A percentile compares a stretch with the other conserved stretches of the same genome.
Conservation (phyloP, 164 flowering plant genomes). For the Santalum album region DNA sequence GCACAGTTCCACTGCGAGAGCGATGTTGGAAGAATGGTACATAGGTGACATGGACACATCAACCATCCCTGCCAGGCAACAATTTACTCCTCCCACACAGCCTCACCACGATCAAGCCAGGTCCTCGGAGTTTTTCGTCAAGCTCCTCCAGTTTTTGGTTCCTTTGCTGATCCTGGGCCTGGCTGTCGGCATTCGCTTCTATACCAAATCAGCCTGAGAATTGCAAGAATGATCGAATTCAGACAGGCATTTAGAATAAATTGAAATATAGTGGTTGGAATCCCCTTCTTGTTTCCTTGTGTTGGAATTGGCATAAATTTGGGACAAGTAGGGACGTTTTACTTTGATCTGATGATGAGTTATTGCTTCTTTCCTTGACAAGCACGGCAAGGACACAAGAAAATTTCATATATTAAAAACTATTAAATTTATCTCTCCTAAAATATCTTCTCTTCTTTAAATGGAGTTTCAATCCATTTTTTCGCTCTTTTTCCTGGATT, state of each 20-base stretch:
- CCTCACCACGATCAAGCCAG: constrained; percentile 50
- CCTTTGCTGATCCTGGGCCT: constrained; percentile 65
- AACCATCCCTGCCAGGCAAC: constrained; percentile 32
- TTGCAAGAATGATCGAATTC: neutral
- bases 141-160: constrained; percentile 77
- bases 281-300: neutral
- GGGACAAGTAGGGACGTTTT: too few species aligned
- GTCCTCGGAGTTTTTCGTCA: constrained; percentile 62
- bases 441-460: too few species aligned
- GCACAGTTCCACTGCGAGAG: constrained; percentile 45
- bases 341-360: too few species aligned
- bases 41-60: constrained; percentile 48
- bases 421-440: too few species aligned
- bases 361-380: too few species aligned
- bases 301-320: too few species aligned
- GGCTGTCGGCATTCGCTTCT: constrained; percentile 69
- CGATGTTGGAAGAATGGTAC: constrained; percentile 43
- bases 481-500: too few species aligned
- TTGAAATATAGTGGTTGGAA: neutral
- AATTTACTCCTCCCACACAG: constrained; percentile 45
- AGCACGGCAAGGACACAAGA: too few species aligned
- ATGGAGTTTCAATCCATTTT: too few species aligned
- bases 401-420: too few species aligned
- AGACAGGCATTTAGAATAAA: neutral
- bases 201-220: constrained; percentile 47